Evolutionary conservation across 306 rosid genomes (phyloP), one percentile per base, ranked within the genome.

Genomic region (Cucurbita maxima): DNA sequence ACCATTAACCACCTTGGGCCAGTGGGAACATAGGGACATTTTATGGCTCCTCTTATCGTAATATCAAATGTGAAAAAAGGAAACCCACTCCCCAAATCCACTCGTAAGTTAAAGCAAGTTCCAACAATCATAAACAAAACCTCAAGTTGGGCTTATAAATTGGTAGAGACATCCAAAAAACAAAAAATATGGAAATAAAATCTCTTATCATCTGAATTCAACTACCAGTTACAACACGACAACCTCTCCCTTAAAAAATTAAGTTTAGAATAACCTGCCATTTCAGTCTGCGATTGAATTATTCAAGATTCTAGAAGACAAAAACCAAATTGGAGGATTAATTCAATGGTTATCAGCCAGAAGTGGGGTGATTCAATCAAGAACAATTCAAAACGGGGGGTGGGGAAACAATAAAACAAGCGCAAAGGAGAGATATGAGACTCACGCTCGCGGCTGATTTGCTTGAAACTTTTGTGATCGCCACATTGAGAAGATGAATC

Each of bases 381-480:
- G 14, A 50, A 19, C 34, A 38, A 8, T 5, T 22, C 36, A 48
- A 57, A 77, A 6, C 11, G 10, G 69, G 52, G 8, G 18, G 10
- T 61, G 52, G 8, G 18, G 63, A 44, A 57, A 16, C 60, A 16
- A 19, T 25, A 3, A 54, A 50, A 30, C n/a, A 13, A 8, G n/a
- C 11, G 22, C 16, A n/a, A 66, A 34, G 7, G 45, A 54, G 30
- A 66, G 53, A 50, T 57, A 76, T 19, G 20, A 36, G 6, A 77
- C 86, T 79, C 52, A 86, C 90, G 85, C 38, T 86, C 87, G 19
- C 90, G 90, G 81, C 81, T 86, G 82, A 83, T 77, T 83, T 83
- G 90, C 67, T 82, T 77, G 81, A 86, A 86, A 76, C 63, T 83
- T 78, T 82, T 86, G 83, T 86, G 77, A 43, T 86, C 90, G 70